Base-by-base conservation (phyloP, 1,284 basidiomycete genomes). In the Puccinia coronata region DNA sequence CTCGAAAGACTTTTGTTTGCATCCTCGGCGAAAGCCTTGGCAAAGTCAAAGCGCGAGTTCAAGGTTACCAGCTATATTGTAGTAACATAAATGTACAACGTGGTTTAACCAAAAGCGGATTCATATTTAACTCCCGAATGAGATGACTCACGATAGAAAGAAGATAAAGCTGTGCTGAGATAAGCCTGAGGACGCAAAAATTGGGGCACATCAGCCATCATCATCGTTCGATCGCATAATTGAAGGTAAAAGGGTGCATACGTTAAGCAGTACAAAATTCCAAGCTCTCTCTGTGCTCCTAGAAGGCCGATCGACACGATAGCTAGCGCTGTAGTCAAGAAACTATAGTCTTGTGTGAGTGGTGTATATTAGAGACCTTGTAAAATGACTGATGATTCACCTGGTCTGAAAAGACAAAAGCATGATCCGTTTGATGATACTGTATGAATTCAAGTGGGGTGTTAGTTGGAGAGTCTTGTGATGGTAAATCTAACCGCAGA, bases 21-120 rank as follows among this genome's bases (percentile, higher is more conserved):
- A 74, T 74, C 72, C 41, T 74, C 72, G 23, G 72, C 72, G 18
- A 74, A 74, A n/a, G 72, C 72, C n/a, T 74, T 74, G 25, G 72
- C 72, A 20, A 74, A 74, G 72, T 74, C 72, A 59, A 74, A 74
- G 36, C 74, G 59, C 31, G 74, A 76, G 43, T 76, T 76, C 59
- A 76, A 65, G 41, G 74, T 76, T 31, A 76, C 57, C 59, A 76
- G 61, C 74, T 76, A 20, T 43, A 18, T 73, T 59, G 25, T 59
- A 23, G 31, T 5, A 39, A n/a, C 34, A 53, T 39, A 75, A 20
- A 18, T 55, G 3, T 4, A 20, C 9, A 41, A 18, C 6, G 11
- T 61, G 28, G 43, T 23, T 2, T 59, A 47, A 47, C n/a, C 25
- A 43, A 63, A 43, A 34, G n/a, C n/a, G n/a, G n/a, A n/a, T n/a